phyloP scores from a whole-genome alignment of 495 filamentous ascomycete species.

The Neurospora sp. region DNA sequence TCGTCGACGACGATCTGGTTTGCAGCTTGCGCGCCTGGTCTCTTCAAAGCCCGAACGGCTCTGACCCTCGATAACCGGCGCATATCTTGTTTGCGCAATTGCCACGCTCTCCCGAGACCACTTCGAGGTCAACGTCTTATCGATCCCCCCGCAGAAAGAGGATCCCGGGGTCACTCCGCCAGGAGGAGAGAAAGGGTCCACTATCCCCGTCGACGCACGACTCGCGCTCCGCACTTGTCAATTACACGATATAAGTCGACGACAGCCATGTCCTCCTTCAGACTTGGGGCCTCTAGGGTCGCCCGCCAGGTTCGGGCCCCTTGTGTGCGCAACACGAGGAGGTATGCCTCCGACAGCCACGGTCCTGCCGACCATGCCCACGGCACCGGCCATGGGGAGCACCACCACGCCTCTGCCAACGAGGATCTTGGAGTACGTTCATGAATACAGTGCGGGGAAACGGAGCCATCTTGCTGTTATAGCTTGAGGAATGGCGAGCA shows the following conservation, averaged over 20 bases:
- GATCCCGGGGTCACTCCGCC: neutral
- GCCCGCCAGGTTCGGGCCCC: constrained; percentile 26
- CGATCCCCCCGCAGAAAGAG: neutral
- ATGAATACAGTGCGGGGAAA: neutral
- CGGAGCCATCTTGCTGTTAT: neutral
- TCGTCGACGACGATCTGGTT: neutral
- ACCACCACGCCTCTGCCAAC: constrained; percentile 27
- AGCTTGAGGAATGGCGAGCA: neutral
- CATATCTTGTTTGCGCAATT: neutral
- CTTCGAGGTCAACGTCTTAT: neutral
- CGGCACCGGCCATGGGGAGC: constrained; percentile 14
- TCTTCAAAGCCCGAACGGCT: neutral
- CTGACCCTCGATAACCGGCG: neutral
- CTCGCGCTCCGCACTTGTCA: constrained; percentile 3
- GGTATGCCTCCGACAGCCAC: constrained; percentile 36
- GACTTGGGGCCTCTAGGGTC: constrained; percentile 28
- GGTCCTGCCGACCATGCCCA: constrained; percentile 18
- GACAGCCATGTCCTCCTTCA: constrained; percentile 33
- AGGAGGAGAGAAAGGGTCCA: neutral
- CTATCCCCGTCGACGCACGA: constrained; percentile 2
- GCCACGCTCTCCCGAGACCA: neutral
- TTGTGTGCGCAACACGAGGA: constrained; percentile 21
- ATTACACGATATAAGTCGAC: constrained; percentile 11
- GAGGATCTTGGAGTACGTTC: constrained; percentile 36
- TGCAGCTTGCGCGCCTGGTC: neutral